Conservation (phyloP, 2,329 filamentous ascomycete species). For the Ascochyta lentis region DNA sequence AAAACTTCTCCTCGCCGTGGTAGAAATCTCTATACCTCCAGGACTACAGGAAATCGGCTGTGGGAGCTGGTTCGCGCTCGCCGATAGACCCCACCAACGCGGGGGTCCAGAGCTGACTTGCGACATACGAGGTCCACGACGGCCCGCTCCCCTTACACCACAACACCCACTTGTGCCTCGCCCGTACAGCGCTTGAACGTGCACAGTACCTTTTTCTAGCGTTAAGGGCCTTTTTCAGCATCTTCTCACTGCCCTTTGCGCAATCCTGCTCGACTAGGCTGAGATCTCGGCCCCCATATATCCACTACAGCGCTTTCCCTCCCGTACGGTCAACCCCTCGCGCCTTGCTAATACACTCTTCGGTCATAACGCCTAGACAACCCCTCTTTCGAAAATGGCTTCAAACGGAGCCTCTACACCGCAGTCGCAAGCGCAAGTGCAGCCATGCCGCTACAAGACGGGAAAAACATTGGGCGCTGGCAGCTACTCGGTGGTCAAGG, state of each 20-base stretch:
- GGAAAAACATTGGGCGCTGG: slow-evolving; percentile 96
- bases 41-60: neutral
- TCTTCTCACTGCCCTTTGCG: neutral
- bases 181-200: neutral
- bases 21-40: neutral
- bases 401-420: slow-evolving; percentile 44
- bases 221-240: neutral
- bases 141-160: neutral
- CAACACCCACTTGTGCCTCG: neutral
- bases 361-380: neutral
- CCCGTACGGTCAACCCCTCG: neutral
- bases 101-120: slow-evolving; percentile 5
- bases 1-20: neutral
- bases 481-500: slow-evolving; percentile 97
- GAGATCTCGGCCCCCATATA: slow-evolving; percentile 17
- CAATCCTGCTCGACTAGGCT: slow-evolving; percentile 12
- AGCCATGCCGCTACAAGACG: slow-evolving; percentile 97
- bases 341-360: neutral
- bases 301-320: slow-evolving; percentile 3
- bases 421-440: slow-evolving; percentile 65
- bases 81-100: slow-evolving; percentile 6
- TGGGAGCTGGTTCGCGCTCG: neutral
- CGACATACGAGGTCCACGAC: neutral
- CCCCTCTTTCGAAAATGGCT: slow-evolving; percentile 24
- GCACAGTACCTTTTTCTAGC: neutral